These are phyloP conservation scores for Prunus padus DNA, from an alignment of 306 rosid genomes.

Conservation along the genomic window DNA sequence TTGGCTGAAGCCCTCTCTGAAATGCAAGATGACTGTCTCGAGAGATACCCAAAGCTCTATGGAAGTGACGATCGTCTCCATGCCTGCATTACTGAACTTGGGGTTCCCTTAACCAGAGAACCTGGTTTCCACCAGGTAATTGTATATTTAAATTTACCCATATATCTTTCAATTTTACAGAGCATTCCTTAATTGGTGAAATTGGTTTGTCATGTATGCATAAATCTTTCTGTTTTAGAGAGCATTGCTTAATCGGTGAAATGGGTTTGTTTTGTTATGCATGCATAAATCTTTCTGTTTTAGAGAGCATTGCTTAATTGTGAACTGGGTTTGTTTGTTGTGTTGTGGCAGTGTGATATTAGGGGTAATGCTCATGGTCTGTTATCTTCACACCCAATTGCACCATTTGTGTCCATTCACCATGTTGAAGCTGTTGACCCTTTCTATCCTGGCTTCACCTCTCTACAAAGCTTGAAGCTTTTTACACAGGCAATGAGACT, in stretches of 20 bases:
- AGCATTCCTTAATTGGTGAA: not conserved
- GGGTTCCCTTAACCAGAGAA: slow-evolving; percentile 64
- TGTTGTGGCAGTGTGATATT: slow-evolving; percentile 59
- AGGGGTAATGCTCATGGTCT: slow-evolving; percentile 74
- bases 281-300: not conserved
- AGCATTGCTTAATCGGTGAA: not conserved
- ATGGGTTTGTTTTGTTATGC: slow-evolving; percentile 11
- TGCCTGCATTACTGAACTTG: slow-evolving; percentile 81
- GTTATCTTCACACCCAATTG: slow-evolving; percentile 71
- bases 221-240: not conserved
- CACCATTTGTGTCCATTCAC: slow-evolving; percentile 77
- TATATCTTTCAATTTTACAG: not conserved
- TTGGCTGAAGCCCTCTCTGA: slow-evolving; percentile 59
- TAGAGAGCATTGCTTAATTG: not conserved
- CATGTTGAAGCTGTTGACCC: slow-evolving; percentile 78
- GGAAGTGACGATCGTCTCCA: slow-evolving; percentile 84
- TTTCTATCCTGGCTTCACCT: slow-evolving; percentile 61
- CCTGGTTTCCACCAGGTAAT: slow-evolving; percentile 81
- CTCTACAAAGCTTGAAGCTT: slow-evolving; percentile 64
- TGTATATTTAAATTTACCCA: not conserved
- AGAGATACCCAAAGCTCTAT: slow-evolving; percentile 72
- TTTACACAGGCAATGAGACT: slow-evolving; percentile 65
- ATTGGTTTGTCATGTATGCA: not conserved
- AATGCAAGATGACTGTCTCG: slow-evolving; percentile 67
- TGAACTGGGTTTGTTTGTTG: slow-evolving; percentile 7